Base-by-base conservation (phyloP, 2,329 filamentous ascomycete genomes). In the Cladosporium sp. region DNA sequence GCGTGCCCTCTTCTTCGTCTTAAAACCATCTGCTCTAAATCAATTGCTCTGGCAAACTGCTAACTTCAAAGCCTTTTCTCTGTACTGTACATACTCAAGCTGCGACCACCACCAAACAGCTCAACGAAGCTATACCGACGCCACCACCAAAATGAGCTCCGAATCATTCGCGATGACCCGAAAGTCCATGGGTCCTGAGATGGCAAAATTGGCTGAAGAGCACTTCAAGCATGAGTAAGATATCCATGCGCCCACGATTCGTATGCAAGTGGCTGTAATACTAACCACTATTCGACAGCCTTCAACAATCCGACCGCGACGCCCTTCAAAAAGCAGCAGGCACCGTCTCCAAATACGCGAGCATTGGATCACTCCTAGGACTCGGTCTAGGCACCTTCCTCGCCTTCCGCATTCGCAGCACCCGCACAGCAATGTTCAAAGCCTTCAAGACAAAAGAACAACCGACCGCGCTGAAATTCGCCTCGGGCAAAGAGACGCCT, bases 391-490 rank as follows among this genome's bases (percentile, higher is more conserved):
- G 85, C 3, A 63, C 84, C 20, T 81, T 80, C 58, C 73, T 84
- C 15, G 85, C 85, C 3, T 80, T 80, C 63, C 77, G 84, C 9
- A 69, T 88, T 11, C 78, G 86, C 39, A 73, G 73, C 39, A 78
- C 81, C 60, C 80, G 86, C 47, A 72, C 76, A 34, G 75, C 79
- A n/a, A 80, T 87, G 70, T 88, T 87, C 75, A 78, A 80, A 43
- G 81, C 83, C 6, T 84, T 89, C 73, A 78, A 80, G 19, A 79
- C 84, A 0, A 73, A 79, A 54, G 84, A 88, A 68, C 84, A 82
- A 69, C 87, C 87, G 0, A 82, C 80, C 0, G 78, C 84, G 55
- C 79, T 89, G 5, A 73, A 81, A 14, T 89, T 89, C 69, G 80
- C 82, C 0, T 80, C 82, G 63, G 87, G 86, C 0, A 75, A 84